Evolutionary conservation across 2,329 filamentous ascomycete genomes (phyloP).

Genomic region (Claviceps cyperi): DNA sequence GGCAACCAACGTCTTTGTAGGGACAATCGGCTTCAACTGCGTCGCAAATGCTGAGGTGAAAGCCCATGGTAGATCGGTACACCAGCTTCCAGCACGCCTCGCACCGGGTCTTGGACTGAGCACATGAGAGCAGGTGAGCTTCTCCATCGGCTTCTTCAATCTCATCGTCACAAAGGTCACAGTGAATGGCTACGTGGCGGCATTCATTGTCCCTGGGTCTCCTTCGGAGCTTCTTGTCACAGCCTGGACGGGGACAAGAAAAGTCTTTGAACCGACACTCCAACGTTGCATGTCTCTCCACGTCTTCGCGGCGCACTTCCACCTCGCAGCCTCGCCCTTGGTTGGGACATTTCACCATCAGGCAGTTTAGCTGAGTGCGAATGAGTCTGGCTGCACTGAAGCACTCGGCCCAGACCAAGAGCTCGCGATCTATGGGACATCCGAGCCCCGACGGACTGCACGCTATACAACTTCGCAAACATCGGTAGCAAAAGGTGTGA

Average conservation of each 20-base stretch:
- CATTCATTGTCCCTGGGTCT: constrained; percentile 38
- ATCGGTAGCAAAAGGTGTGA: constrained; percentile 49
- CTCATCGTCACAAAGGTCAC: constrained; percentile 36
- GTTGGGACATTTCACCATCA: constrained; percentile 46
- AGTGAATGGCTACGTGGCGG: constrained; percentile 36
- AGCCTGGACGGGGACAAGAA: constrained; percentile 38
- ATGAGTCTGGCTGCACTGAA: constrained; percentile 33
- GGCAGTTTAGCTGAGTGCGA: constrained; percentile 44
- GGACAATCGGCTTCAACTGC: constrained; percentile 36
- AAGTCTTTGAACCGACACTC: constrained; percentile 43
- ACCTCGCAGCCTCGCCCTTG: constrained; percentile 33
- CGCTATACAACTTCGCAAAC: constrained; percentile 30
- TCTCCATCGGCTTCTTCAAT: constrained; percentile 31
- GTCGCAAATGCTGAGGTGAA: constrained; percentile 35
- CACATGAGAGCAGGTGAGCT: constrained; percentile 25
- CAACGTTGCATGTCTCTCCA: constrained; percentile 40
- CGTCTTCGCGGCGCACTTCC: constrained; percentile 35
- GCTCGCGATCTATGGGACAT: constrained; percentile 46
- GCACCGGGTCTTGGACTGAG: constrained; percentile 33
- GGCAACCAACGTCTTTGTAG: constrained; percentile 23
- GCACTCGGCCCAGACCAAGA: constrained; percentile 23
- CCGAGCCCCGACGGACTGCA: constrained; percentile 25
- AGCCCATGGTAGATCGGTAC: constrained; percentile 28
- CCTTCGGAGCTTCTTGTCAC: constrained; percentile 35
- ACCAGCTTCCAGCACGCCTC: constrained; percentile 31